Base-by-base conservation (phyloP, 371 early-diverging fungal genomes). In the Circinella umbellata region DNA sequence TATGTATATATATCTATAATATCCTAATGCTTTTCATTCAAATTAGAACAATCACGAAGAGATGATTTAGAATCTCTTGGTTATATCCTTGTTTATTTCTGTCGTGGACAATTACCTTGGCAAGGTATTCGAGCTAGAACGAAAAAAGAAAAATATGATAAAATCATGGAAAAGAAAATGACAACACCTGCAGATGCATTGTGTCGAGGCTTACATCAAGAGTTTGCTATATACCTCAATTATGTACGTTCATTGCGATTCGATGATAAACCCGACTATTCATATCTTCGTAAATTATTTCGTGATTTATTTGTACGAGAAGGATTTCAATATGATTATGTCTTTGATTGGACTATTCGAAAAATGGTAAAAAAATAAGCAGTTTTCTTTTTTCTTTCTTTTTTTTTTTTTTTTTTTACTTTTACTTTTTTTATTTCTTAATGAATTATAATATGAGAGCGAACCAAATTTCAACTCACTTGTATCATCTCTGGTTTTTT, bases 31-130 rank as follows among this genome's bases (percentile, higher is more conserved):
- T n/a, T n/a, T n/a, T n/a, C n/a, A n/a, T n/a, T n/a, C n/a, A n/a
- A n/a, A n/a, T n/a, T 84, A 86, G 99, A 99, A 76, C 99, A 99
- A 91, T 96, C 98, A 38, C 91, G 99, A 74, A 94, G 99, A 73
- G 99, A 99, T 84, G 99, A 99, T 85, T 83, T 99, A 57, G 99
- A 99, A 81, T 95, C 98, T 39, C 84, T 99, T 51, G 99, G 98
- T n/a, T 99, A 99, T 81, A 99, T 99, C 42, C 88, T 99, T 48
- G 95, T 99, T 89, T 99, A 99, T 87, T 99, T 99, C 75, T 91
- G 94, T 72, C 93, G 98, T 65, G 99, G 99, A 14, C 92, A 91
- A 60, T 87, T 99, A 63, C 99, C 99, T 54, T 99, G 99, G 99
- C 99, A 99, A 82, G 99, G 99, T 34, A 85, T 99, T 64, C 94